Conservation (phyloP, 2,329 filamentous ascomycete species). For the Lasiodiplodia sp. region DNA sequence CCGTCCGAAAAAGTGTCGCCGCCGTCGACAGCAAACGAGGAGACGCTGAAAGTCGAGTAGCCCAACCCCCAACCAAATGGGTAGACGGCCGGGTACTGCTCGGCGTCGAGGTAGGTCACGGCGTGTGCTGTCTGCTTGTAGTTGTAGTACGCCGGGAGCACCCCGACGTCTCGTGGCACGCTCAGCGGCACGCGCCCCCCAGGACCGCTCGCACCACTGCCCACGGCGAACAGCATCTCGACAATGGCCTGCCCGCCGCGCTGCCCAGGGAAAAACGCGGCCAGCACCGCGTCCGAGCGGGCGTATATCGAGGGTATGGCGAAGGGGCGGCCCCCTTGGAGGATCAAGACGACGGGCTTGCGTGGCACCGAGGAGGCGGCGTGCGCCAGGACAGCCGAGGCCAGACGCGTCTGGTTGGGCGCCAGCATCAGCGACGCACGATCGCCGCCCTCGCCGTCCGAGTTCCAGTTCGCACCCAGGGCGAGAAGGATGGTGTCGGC, state of each 20-base stretch:
- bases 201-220: slow-evolving; percentile 61
- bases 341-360: slow-evolving; percentile 53
- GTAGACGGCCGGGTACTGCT: slow-evolving; percentile 68
- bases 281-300: slow-evolving; percentile 50
- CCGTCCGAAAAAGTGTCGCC: slow-evolving; percentile 38
- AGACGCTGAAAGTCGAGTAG: slow-evolving; percentile 77
- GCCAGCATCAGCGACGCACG: slow-evolving; percentile 43
- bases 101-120: slow-evolving; percentile 51
- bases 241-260: slow-evolving; percentile 84
- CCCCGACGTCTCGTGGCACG: slow-evolving; percentile 72
- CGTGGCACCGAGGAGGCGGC: slow-evolving; percentile 12
- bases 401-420: too few relatives aligned
- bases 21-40: slow-evolving; percentile 32
- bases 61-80: slow-evolving; percentile 88
- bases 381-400: slow-evolving; percentile 45
- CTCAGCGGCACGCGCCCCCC: slow-evolving; percentile 87
- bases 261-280: slow-evolving; percentile 44
- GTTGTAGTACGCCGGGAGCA: slow-evolving; percentile 89
- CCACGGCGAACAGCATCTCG: slow-evolving; percentile 79
- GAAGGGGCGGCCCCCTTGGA: slow-evolving; percentile 54
- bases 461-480: slow-evolving; percentile 55
- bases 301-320: slow-evolving; percentile 50
- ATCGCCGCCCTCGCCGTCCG: slow-evolving; percentile 54
- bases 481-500: slow-evolving; percentile 52
- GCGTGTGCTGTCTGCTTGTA: slow-evolving; percentile 78